phyloP scores from a whole-genome alignment of 1,284 basidiomycete genomes.

The Apiotrichum laibachii region DNA sequence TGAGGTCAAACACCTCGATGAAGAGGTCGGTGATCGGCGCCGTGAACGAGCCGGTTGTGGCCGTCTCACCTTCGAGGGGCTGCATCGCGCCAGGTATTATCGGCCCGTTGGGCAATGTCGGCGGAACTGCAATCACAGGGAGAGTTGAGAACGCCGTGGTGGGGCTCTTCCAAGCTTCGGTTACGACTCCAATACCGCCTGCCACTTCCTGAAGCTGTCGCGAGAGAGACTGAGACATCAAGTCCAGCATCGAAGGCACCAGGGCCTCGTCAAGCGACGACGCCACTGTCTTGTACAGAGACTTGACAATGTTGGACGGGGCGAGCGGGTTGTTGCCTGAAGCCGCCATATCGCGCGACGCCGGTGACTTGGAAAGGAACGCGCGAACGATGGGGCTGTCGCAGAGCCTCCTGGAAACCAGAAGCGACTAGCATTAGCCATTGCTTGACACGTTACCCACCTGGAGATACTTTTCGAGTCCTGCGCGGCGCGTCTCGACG shows the following conservation, averaged over 20 bases:
- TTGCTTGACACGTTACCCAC: slow-evolving; percentile 52
- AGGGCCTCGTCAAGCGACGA: slow-evolving; percentile 91
- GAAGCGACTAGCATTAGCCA: slow-evolving; percentile 59
- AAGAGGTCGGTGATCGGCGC: slow-evolving; percentile 91
- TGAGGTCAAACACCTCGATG: slow-evolving; percentile 87
- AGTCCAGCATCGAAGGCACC: slow-evolving; percentile 88
- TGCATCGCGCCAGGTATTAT: slow-evolving; percentile 45
- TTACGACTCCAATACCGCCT: slow-evolving; percentile 74
- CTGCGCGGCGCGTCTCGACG: slow-evolving; percentile 72
- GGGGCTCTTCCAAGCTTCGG: slow-evolving; percentile 51
- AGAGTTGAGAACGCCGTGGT: neutral
- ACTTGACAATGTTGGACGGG: slow-evolving; percentile 69
- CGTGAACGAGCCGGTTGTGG: slow-evolving; percentile 73
- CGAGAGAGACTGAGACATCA: slow-evolving; percentile 65
- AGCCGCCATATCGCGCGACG: neutral
- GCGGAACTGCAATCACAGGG: neutral
- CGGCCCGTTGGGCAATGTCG: neutral
- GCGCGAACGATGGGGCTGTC: slow-evolving; percentile 75
- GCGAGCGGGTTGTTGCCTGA: slow-evolving; percentile 45
- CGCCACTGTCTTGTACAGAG: slow-evolving; percentile 80
- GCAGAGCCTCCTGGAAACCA: slow-evolving; percentile 71
- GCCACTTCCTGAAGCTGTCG: slow-evolving; percentile 84
- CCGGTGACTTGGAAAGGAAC: slow-evolving; percentile 70
- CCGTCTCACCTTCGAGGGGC: slow-evolving; percentile 77
- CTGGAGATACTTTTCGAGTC: slow-evolving; percentile 85